Evolutionary conservation across 192 early-diverging fungal species (phyloP), one percentile per base, ranked within the genome.

Genomic region (Tieghemiomyces parasiticus): DNA sequence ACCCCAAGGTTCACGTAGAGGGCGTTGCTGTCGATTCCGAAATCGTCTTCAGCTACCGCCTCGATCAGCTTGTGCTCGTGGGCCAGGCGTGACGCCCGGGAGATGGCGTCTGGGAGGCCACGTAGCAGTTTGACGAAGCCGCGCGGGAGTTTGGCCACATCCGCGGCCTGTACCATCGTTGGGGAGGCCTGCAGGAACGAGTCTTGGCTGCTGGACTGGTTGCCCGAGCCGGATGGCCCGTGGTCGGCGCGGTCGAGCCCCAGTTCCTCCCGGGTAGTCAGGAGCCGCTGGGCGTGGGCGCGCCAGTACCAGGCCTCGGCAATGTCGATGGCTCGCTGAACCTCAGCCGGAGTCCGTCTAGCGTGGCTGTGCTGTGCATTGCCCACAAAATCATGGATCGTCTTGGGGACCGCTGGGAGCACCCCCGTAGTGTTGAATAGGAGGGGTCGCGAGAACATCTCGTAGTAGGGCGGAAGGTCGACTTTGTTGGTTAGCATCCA

Each of bases 271-370:
- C 67, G 71, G 58, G 80, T 58, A 16, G 71, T 69, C 46, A 81
- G 61, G n/a, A 83, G 69, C 0, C 71, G 66, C 61, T 83, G 81
- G 8, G 79, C 77, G 1, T 71, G 64, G 9, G 76, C 73, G 25
- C 81, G 61, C 81, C 81, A 83, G 46, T 74, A 66, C 81, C 81
- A 83, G 16, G 79, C 81, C 65, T 83, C 81, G 10, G 79, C 64
- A 2, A 46, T 55, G 58, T 73, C 67, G 8, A 83, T 59, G 2
- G 61, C 65, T 22, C 62, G 63, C 20, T 51, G 59, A 4, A 71
- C 33, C 9, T 66, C 67, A n/a, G n/a, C n/a, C 9, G 54, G 46
- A n/a, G 35, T 22, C n/a, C 61, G 49, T 1, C 66, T 59, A 2
- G 56, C 44, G 61, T 72, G 72, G 13, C 67, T 60, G 50, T 68